These are phyloP conservation scores for Thelonectria blattea DNA, from an alignment of 2,329 filamentous ascomycete genomes.

Conservation along the genomic window DNA sequence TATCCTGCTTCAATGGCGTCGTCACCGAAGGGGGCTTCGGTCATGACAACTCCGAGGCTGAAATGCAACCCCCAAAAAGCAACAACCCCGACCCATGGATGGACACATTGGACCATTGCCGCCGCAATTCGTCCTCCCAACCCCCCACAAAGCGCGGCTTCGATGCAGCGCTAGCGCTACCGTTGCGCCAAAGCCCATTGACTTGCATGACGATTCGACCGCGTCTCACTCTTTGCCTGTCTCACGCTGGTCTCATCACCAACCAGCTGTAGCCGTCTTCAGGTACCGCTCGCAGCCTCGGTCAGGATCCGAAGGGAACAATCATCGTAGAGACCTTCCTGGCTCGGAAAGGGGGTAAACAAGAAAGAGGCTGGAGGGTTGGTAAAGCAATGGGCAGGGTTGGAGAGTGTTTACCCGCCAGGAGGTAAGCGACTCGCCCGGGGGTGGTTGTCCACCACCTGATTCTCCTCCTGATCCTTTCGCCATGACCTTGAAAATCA, in stretches of 20 bases:
- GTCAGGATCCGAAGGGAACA: conserved; percentile 36
- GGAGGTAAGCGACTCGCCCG: conserved; percentile 14
- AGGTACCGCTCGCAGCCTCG: conserved; percentile 29
- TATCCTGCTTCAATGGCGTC: neutral
- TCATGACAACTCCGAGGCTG: conserved; percentile 31
- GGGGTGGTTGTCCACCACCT: conserved; percentile 13
- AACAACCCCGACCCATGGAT: conserved; percentile 3
- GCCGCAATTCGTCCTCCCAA: conserved; percentile 20
- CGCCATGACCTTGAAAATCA: conserved; percentile 3
- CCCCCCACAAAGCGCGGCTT: conserved; percentile 31
- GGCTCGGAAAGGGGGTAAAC: conserved; percentile 7
- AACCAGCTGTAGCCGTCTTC: conserved; percentile 27
- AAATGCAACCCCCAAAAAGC: conserved; percentile 19
- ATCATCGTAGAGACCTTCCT: conserved; percentile 5
- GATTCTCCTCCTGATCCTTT: conserved; percentile 13
- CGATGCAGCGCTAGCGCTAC: conserved; percentile 28
- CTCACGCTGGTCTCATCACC: conserved; percentile 4
- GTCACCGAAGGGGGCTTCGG: conserved; percentile 18
- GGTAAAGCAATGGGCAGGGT: conserved; percentile 9
- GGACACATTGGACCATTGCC: conserved; percentile 7
- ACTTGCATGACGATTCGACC: conserved; percentile 22
- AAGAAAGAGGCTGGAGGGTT: neutral
- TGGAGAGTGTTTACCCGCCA: conserved; percentile 14
- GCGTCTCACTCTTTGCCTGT: conserved; percentile 15
- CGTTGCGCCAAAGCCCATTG: conserved; percentile 31